phyloP scores from a whole-genome alignment of 2,329 filamentous ascomycete species.

The Trichoderma sp. region DNA sequence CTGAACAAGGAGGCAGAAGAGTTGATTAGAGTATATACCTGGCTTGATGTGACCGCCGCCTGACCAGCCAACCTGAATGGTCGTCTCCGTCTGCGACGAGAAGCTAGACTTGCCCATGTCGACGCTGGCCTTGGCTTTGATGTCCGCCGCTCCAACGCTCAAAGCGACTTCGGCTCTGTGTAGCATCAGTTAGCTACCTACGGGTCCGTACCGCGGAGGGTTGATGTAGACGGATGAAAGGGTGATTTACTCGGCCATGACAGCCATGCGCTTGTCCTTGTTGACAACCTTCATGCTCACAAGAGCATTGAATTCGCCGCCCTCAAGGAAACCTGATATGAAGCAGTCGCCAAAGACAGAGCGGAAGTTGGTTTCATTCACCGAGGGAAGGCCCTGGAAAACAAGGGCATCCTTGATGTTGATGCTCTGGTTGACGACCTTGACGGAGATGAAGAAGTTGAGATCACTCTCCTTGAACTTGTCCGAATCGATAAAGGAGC shows the following conservation, averaged over 20 bases:
- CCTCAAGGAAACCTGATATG: neutral
- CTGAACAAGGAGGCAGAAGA: neutral
- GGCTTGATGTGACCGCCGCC: slow-evolving; percentile 3
- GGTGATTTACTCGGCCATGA: neutral
- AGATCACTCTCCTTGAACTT: neutral
- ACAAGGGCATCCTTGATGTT: slow-evolving; percentile 3
- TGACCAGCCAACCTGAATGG: neutral
- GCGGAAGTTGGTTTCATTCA: neutral
- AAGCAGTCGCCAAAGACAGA: neutral
- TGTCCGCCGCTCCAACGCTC: neutral
- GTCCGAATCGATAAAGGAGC: neutral
- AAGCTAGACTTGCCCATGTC: neutral
- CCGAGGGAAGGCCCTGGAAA: neutral
- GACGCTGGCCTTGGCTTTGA: neutral
- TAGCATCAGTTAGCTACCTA: neutral
- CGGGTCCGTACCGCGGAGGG: neutral
- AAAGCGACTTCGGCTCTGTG: neutral
- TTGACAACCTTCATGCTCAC: slow-evolving; percentile 4
- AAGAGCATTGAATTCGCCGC: slow-evolving; percentile 1
- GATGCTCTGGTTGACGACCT: slow-evolving; percentile 1
- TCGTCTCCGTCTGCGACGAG: neutral
- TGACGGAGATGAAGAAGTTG: slow-evolving; percentile 5
- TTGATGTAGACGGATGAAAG: neutral
- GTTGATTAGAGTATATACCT: neutral
- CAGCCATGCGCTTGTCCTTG: neutral